Base-by-base conservation (phyloP, 768 basidiomycete species). In the Neoboletus subvelutipes region DNA sequence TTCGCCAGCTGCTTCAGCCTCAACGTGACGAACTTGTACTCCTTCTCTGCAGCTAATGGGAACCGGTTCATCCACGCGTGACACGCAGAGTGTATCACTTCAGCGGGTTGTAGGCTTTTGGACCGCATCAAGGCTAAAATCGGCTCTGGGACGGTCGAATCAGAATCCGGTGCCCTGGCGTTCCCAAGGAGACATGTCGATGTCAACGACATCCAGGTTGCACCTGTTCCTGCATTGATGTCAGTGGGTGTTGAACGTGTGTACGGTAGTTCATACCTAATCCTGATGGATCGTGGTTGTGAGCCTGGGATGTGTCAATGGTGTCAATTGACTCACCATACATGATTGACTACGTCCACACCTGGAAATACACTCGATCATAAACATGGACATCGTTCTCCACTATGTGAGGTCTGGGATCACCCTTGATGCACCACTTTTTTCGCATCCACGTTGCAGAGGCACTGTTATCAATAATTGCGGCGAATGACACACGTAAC, bases 1-100 rank as follows among this genome's bases (percentile, higher is more conserved):
- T 69, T 56, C 34, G 83, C 89, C 8, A 88, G 88, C 56, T 88
- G 77, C 66, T 86, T 91, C 47, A 87, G 75, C 43, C 65, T 64
- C 0, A 85, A 81, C 52, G 78, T 76, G 4, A 71, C 62, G 17
- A 72, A 67, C 54, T 78, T 83, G 69, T 85, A 85, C 72, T 91
- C 90, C 67, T 8, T 34, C 33, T 88, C 85, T 3, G 82, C 73
- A 0, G 82, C 83, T 60, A 94, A 74, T 4, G 83, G 75, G 62
- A 91, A 93, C 41, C 83, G 80, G 64, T 91, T 92, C 59, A 95
- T 72, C 63, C 94, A 79, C 0, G 90, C 90, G 67, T 96, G 94
- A 61, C 87, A 79, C 2, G 4, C 34, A 85, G 67, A 82, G 66
- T 96, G 93, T 46, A 95, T 92, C 0, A 86, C 88, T 48, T 83